Percentiles rank a stretch among this genome's conserved stretches.
phyloP scores from a whole-genome alignment of 208 protist species.

The Trichomonas tenax region DNA sequence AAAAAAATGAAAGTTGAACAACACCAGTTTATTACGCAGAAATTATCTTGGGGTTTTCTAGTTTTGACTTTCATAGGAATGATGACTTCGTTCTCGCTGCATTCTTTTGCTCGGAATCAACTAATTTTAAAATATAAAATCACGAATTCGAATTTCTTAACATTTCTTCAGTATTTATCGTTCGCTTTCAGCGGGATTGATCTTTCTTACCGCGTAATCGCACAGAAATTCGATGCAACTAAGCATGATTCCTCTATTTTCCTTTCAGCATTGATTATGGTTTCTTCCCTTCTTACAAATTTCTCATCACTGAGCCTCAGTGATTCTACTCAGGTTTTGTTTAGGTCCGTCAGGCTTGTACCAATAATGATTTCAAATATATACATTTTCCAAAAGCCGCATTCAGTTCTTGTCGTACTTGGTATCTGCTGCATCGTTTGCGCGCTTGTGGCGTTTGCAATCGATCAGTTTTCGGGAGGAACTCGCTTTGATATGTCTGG shows the following conservation, averaged over 20 bases:
- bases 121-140: neutral
- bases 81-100: neutral
- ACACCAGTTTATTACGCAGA: neutral
- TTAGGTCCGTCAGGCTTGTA: neutral
- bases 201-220: neutral
- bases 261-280: neutral
- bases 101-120: neutral
- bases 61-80: neutral
- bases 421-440: neutral
- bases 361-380: neutral
- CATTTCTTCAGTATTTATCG: neutral
- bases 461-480: neutral
- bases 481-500: neutral
- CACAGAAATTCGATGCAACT: neutral
- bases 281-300: neutral
- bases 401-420: neutral
- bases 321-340: neutral
- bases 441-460: neutral
- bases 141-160: neutral
- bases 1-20: no score
- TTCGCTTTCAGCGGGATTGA: neutral
- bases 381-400: neutral
- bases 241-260: neutral
- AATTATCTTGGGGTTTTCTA: neutral
- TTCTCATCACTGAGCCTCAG: neutral